Evolutionary conservation across 768 basidiomycete species (phyloP).

Genomic region (Brasilioporus rufonigricans): DNA sequence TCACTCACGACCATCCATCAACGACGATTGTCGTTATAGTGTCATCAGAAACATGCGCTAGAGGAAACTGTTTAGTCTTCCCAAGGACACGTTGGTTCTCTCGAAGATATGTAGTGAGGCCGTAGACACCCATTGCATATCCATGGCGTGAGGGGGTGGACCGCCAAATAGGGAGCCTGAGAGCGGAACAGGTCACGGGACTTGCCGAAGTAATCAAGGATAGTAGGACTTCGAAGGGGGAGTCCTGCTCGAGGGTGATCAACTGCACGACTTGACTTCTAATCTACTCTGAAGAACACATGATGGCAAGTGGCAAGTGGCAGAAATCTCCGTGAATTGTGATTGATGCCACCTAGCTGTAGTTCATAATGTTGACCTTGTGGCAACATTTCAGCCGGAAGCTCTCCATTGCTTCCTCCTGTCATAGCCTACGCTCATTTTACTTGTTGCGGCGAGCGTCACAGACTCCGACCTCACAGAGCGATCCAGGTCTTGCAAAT

Average conservation of each 20-base stretch:
- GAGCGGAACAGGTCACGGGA: neutral
- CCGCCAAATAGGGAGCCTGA: conserved; percentile 1
- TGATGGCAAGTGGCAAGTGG: conserved; percentile 5
- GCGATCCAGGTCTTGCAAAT: neutral
- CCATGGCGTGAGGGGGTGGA: conserved; percentile 3
- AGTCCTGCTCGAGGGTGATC: neutral
- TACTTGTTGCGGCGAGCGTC: neutral
- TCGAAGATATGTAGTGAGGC: conserved; percentile 50
- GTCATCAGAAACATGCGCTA: conserved; percentile 1
- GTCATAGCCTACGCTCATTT: no score
- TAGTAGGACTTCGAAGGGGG: neutral
- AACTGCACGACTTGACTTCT: neutral
- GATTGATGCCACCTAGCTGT: conserved; percentile 4
- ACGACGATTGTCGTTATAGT: conserved; percentile 55
- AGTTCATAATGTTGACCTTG: no score
- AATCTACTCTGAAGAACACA: conserved; percentile 1
- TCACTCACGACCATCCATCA: conserved; percentile 85
- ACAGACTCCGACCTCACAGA: neutral
- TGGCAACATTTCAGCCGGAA: neutral
- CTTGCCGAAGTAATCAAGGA: no score
- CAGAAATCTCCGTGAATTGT: neutral
- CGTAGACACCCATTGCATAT: conserved; percentile 49
- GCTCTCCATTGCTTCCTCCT: no score
- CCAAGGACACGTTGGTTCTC: conserved; percentile 43
- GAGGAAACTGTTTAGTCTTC: conserved; percentile 33